Percentiles rank a stretch among this genome's conserved stretches.
Evolutionary conservation across 345 rosid genomes (phyloP).

Genomic region (Acer yangbiense): DNA sequence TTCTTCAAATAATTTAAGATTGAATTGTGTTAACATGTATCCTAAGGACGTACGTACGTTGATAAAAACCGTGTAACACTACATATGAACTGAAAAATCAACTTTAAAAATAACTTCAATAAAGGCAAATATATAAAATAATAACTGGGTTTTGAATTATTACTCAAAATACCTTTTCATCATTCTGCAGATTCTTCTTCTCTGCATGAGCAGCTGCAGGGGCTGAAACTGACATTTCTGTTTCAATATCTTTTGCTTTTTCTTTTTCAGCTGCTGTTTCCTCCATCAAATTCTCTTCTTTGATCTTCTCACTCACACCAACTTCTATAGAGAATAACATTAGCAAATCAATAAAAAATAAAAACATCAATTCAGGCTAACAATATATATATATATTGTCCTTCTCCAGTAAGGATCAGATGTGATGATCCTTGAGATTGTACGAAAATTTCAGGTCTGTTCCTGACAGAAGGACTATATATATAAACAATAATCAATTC

Average conservation of each 20-base stretch:
- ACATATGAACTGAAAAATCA: no score
- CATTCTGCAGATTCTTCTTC: constrained; percentile 3
- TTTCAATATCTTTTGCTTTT: constrained; percentile 2
- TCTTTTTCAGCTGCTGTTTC: constrained; percentile 8
- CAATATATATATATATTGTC: no score
- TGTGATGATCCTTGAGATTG: no score
- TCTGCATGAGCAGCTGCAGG: not conserved
- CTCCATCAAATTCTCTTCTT: constrained; percentile 22
- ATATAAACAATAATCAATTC: not conserved
- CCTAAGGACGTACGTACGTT: no score
- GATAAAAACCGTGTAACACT: no score
- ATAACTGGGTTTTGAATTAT: not conserved
- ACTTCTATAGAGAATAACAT: constrained; percentile 5
- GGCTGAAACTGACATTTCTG: constrained; percentile 15
- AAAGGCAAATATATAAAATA: no score
- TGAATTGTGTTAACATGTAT: no score
- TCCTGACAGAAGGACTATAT: no score
- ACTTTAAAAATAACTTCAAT: not conserved
- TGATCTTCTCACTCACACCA: not conserved
- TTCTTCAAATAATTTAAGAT: not conserved
- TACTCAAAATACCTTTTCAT: constrained; percentile 16
- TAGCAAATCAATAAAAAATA: not conserved
- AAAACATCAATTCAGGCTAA: not conserved
- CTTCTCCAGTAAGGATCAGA: no score
- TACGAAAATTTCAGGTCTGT: no score